These are phyloP conservation scores for Eimeria falciformis DNA, from an alignment of 169 alveolate species.

Conservation along the genomic window DNA sequence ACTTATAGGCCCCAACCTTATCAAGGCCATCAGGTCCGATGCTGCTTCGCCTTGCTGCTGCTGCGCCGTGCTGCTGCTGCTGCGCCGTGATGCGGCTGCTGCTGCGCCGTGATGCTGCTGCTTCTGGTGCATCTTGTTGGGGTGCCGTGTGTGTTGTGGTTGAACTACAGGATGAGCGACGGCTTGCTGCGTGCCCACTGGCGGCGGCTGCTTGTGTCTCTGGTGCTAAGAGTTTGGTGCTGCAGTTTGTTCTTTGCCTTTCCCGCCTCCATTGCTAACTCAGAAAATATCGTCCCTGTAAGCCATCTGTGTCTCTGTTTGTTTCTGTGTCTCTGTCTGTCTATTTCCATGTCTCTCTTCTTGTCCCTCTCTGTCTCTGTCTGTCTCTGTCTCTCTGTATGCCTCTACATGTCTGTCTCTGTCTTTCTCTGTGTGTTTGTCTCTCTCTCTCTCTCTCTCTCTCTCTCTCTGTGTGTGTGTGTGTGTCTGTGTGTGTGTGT, in stretches of 20 bases:
- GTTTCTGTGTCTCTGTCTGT: background rate
- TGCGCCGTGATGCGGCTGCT: background rate
- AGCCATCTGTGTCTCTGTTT: background rate
- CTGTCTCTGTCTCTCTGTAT: background rate
- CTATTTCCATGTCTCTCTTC: too few relatives aligned
- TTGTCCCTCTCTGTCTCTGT: too few relatives aligned
- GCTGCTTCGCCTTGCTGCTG: background rate
- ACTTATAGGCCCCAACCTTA: conserved; percentile 82
- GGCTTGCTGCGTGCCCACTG: conserved; percentile 68
- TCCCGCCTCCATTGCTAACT: conserved; percentile 27
- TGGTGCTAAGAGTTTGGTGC: conserved; percentile 48
- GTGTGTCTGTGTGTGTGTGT: background rate
- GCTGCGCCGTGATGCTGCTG: conserved; percentile 37
- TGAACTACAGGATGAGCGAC: conserved; percentile 43
- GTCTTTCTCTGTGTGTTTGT: background rate
- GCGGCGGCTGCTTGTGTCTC: conserved; percentile 2
- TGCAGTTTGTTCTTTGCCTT: conserved; percentile 46
- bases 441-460: background rate
- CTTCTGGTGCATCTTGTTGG: background rate
- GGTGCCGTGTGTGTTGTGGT: background rate
- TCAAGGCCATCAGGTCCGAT: conserved; percentile 78
- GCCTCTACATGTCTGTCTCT: background rate
- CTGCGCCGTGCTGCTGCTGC: background rate
- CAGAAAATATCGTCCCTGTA: background rate
- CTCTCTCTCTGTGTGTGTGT: background rate